Conservation (phyloP, 2,329 filamentous ascomycete genomes). For the Fusarium veterinarium region DNA sequence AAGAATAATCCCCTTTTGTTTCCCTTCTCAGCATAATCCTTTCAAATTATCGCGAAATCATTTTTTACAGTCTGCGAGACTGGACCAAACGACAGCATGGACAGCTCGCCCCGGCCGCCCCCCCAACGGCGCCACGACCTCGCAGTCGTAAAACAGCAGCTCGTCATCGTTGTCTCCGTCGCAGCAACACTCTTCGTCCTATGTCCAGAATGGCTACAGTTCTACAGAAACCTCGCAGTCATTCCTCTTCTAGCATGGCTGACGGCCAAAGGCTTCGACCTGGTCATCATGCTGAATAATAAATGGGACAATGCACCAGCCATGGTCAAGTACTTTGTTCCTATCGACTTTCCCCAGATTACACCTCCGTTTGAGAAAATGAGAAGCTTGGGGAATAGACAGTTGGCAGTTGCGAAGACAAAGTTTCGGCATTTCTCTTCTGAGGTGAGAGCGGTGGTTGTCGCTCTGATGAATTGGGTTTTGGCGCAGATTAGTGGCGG, state of each 20-base stretch:
- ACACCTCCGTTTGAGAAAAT: slow-evolving; percentile 21
- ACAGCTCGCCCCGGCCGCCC: not conserved
- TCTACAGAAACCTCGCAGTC: slow-evolving; percentile 21
- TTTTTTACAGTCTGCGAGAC: rapidly evolving
- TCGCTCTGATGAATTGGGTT: not conserved
- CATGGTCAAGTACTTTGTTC: slow-evolving; percentile 26
- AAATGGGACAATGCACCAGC: slow-evolving; percentile 19
- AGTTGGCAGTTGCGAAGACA: not conserved
- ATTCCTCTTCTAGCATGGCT: slow-evolving; percentile 22
- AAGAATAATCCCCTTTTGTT: rapidly evolving
- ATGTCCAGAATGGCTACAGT: slow-evolving; percentile 12
- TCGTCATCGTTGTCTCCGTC: slow-evolving; percentile 14
- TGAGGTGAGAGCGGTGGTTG: not conserved
- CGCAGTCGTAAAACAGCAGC: slow-evolving; percentile 16
- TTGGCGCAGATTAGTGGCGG: not conserved
- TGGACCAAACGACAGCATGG: not conserved
- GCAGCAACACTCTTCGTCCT: slow-evolving; percentile 12
- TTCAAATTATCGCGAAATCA: rapidly evolving
- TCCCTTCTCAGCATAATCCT: not conserved
- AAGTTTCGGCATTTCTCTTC: not conserved
- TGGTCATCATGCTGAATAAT: slow-evolving; percentile 11
- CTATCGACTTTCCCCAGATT: not conserved
- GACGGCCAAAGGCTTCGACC: slow-evolving; percentile 4
- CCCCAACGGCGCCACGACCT: slow-evolving; percentile 10
- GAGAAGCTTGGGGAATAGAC: not conserved